phyloP scores from a whole-genome alignment of 768 basidiomycete species.

The Podaxis sp. region DNA sequence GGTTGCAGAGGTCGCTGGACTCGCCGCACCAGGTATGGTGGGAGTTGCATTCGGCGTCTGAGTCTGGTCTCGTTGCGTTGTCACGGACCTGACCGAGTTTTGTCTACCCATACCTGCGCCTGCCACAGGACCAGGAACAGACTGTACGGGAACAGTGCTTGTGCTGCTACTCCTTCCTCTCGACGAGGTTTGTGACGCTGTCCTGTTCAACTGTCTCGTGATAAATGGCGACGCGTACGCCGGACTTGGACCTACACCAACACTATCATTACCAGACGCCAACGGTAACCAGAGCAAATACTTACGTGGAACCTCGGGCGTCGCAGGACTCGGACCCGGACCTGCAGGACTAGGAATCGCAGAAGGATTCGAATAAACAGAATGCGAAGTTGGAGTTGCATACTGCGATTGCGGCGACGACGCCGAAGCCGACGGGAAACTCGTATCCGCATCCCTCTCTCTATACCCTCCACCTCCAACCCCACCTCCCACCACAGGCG shows the following conservation, averaged over 20 bases:
- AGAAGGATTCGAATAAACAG: background rate
- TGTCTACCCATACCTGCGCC: background rate
- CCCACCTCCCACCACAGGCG: background rate
- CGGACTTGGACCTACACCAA: constrained; percentile 43
- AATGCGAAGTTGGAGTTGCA: constrained; percentile 4
- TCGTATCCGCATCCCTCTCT: background rate
- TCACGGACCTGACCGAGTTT: background rate
- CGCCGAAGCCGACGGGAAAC: background rate
- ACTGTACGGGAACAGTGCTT: constrained; percentile 43
- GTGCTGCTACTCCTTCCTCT: constrained; percentile 38
- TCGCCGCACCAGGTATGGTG: background rate
- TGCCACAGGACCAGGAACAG: constrained; percentile 7
- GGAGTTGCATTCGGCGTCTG: constrained; percentile 1
- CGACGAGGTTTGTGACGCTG: constrained; percentile 62
- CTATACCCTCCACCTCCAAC: background rate
- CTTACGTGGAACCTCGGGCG: constrained; percentile 47
- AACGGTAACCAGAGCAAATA: constrained; percentile 14
- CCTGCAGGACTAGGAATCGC: background rate
- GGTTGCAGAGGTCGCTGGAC: too few species aligned
- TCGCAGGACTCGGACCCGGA: constrained; percentile 20
- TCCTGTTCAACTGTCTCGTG: constrained; percentile 62
- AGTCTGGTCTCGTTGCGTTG: background rate
- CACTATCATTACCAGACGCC: constrained; percentile 1
- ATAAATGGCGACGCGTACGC: constrained; percentile 53
- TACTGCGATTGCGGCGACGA: constrained; percentile 4